Evolutionary conservation across 129 eudicot species (phyloP), one percentile per base, ranked within the genome.

Genomic region (Apium graveolens): DNA sequence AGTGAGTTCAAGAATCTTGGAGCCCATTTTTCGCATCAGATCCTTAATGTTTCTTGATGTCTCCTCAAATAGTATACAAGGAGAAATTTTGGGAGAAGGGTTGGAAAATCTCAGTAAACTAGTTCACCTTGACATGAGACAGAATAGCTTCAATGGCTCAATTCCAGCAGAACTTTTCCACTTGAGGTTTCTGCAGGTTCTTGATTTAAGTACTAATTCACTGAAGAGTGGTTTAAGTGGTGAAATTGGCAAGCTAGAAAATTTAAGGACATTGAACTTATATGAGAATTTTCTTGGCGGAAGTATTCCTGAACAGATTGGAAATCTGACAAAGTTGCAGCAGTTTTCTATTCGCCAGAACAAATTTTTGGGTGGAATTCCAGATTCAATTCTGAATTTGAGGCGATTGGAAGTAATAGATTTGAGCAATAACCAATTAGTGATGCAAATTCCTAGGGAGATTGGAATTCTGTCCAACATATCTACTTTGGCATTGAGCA

Each of bases 81-180:
- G 91, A 0, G 79, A 75, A 80, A 85, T 87, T 18, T 74, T 82
- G 0, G 79, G 81, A 38, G 43, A 74, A 1, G 89, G 91, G 71
- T 81, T 89, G 43, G 84, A 81, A 57, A 87, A 87, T 65, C 83
- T 89, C 41, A 85, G 85, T 17, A 81, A 81, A 27, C 83, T 89
- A 10, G 81, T 81, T 71, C 78, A 81, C 46, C 89, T 89, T 42
- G 89, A 89, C 77, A 79, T 87, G 88, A 34, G 12, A 73, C 70
- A 45, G 20, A 89, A 89, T 75, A 80, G 49, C 53, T 85, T 89
- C 48, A 51, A 55, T 11, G 87, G 91, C 53, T 55, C 46, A 17
- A 85, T 89, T 76, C 93, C 93, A 34, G 26, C 78, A 0, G 75
- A 78, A 48, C 51, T 86, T 76, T 89, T 82, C 44, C 43, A 45